Conservation (phyloP, 352 stramenopile species). For the Globisporangium nagaii region DNA sequence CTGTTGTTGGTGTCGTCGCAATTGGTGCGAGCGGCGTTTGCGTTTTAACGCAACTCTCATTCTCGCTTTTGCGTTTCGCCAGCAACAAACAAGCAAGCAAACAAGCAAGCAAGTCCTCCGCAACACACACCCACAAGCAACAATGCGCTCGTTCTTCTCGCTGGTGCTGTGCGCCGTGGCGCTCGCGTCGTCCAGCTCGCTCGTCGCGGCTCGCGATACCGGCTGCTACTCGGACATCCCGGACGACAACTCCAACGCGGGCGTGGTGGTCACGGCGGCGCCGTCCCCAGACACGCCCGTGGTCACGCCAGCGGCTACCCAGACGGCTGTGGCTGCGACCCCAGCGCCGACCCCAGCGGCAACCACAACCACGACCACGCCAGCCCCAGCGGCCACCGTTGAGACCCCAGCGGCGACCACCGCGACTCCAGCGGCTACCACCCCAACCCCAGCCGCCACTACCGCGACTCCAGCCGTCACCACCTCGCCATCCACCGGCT, state of each 20-base stretch:
- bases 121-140: too few relatives aligned
- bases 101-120: slow-evolving; percentile 1
- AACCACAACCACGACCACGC: neutral
- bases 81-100: neutral
- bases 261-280: slow-evolving; percentile 1
- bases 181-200: slow-evolving; percentile 3
- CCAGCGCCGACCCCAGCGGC: neutral
- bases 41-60: too few relatives aligned
- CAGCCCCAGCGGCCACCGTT: too few relatives aligned
- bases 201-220: slow-evolving; percentile 1
- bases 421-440: neutral
- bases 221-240: slow-evolving; percentile 11
- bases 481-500: neutral
- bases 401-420: neutral
- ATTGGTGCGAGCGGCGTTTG: neutral
- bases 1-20: too few relatives aligned
- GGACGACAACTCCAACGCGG: neutral
- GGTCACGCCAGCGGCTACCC: neutral
- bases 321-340: neutral
- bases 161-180: slow-evolving; percentile 4
- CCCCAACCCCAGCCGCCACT: neutral
- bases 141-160: slow-evolving; percentile 7
- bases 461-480: neutral
- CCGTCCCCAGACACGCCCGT: neutral
- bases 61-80: slow-evolving; percentile 2